These are phyloP conservation scores for Reutealis trisperma DNA, from an alignment of 345 rosid genomes.

Conservation along the genomic window DNA sequence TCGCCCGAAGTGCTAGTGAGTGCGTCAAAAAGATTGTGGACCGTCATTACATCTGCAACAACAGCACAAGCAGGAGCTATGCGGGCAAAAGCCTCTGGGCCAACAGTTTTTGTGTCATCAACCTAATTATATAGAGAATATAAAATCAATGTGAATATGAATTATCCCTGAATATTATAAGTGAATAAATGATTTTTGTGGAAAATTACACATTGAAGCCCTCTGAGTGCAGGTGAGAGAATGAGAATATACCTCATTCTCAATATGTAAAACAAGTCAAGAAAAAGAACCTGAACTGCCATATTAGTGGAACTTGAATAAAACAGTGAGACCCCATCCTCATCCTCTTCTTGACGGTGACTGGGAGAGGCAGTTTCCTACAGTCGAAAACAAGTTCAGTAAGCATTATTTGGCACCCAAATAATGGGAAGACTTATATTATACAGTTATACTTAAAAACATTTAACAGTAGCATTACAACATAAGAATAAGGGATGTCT, in stretches of 20 bases:
- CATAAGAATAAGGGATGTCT: slow-evolving; percentile 15
- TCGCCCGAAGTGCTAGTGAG: slow-evolving; percentile 66
- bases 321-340: slow-evolving; percentile 75
- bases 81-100: slow-evolving; percentile 83
- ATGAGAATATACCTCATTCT: background rate
- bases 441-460: no score
- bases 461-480: background rate
- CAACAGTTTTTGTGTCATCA: slow-evolving; percentile 75
- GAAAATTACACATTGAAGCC: background rate
- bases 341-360: slow-evolving; percentile 59
- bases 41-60: slow-evolving; percentile 82
- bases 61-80: slow-evolving; percentile 85
- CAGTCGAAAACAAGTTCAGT: slow-evolving; percentile 26
- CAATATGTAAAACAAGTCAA: background rate
- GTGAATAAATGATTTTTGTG: background rate
- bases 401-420: slow-evolving; percentile 9
- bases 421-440: background rate
- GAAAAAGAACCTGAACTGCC: slow-evolving; percentile 74
- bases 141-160: background rate
- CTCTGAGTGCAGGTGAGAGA: background rate
- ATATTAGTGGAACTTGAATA: slow-evolving; percentile 71
- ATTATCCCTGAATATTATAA: background rate
- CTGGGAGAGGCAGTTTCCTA: slow-evolving; percentile 54
- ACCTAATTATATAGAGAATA: slow-evolving; percentile 46
- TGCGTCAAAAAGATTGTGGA: slow-evolving; percentile 84